Conservation (phyloP, 352 stramenopile genomes). For the Pythium volutum region DNA sequence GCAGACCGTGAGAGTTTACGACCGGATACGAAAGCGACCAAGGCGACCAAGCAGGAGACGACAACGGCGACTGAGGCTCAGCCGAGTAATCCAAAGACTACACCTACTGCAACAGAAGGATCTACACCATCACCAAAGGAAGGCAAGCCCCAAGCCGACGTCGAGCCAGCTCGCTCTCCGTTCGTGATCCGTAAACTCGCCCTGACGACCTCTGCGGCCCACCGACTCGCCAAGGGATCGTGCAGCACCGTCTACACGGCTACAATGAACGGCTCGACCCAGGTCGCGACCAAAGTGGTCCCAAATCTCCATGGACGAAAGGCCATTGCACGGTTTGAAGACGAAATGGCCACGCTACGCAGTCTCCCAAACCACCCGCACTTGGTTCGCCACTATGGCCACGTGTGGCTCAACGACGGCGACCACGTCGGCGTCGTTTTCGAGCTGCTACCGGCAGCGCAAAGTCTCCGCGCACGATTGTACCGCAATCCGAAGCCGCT, state of each 20-base stretch:
- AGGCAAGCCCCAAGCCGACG: not conserved
- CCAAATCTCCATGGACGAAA: not conserved
- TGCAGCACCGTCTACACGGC: no score
- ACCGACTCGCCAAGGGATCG: not conserved
- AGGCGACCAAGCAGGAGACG: no score
- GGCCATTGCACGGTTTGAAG: not conserved
- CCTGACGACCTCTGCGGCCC: not conserved
- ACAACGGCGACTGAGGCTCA: no score
- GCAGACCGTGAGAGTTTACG: no score
- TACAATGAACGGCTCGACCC: no score
- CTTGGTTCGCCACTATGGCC: conserved; percentile 5
- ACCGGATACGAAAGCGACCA: no score
- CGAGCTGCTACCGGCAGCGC: not conserved
- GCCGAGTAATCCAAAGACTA: not conserved
- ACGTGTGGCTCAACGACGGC: not conserved
- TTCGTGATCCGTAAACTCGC: not conserved
- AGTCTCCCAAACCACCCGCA: not conserved
- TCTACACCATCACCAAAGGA: not conserved
- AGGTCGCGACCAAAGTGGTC: not conserved
- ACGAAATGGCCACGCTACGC: not conserved
- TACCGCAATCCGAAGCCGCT: not conserved
- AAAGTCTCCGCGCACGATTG: not conserved
- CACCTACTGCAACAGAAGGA: not conserved
- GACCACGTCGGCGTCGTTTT: not conserved
- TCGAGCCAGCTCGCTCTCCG: not conserved